Evolutionary conservation across 2,329 filamentous ascomycete genomes (phyloP), one percentile per base, ranked within the genome.

Genomic region (Fusarium concolor): DNA sequence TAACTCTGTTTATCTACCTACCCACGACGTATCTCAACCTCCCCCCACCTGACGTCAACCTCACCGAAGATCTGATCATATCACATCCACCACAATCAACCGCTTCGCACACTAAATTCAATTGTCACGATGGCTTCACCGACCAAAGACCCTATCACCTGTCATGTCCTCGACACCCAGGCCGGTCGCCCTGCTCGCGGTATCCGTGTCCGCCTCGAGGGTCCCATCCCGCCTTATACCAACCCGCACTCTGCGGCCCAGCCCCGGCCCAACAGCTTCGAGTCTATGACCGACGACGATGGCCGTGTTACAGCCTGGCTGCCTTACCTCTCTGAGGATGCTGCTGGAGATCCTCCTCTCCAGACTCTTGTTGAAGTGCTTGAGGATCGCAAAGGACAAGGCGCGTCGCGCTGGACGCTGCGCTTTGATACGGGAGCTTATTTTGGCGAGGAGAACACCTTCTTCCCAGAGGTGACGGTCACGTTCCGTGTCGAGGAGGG

Each of bases 161-260:
- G 92, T 83, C 92, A 96, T 83, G 87, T 94, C 79, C 92, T 96
- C 77, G 92, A 96, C 84, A 95, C 92, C 12, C 87, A 89, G n/a
- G 82, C 86, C 64, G 92, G 92, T 75, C 85, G 85, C 58, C 92
- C 92, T 22, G 92, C 88, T 17, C 79, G 84, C 57, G 83, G 84
- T 65, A 87, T 96, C 73, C 84, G 85, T 68, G 91, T 94, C 58
- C 88, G 86, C 55, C 87, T 94, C 22, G 82, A 88, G 47, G 85
- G 85, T 8, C 78, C 76, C 49, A 72, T 60, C 41, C 58, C 75
- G 60, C 61, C 76, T 14, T 65, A 76, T 18, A 54, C 72, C 72
- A 76, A 69, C 63, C 76, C 39, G 28, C 63, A 67, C 37, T 56
- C 66, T 20, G 46, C 64, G 35, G 60, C 62, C 18, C 66, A 67